These are phyloP conservation scores for Fraxinus sp. DNA, from an alignment of 305 asterid genomes.

Conservation along the genomic window DNA sequence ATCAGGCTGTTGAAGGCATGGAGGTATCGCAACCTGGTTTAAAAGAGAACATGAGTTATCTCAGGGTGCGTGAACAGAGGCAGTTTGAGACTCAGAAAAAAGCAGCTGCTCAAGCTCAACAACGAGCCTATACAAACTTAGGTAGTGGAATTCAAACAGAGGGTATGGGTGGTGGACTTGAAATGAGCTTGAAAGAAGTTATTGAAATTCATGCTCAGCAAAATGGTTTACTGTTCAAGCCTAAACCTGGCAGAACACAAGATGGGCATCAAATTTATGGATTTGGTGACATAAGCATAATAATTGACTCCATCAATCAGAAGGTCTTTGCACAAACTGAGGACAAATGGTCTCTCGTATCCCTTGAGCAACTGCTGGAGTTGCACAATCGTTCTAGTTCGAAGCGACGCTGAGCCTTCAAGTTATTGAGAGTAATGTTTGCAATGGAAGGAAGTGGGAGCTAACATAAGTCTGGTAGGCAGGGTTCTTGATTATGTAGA, in stretches of 20 bases:
- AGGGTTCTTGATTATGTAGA: not conserved
- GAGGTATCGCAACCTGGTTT: conserved; percentile 81
- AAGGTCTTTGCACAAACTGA: conserved; percentile 75
- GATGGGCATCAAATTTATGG: conserved; percentile 92
- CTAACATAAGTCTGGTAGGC: not conserved
- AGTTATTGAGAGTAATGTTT: not conserved
- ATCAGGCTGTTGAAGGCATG: conserved; percentile 87
- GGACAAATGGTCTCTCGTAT: conserved; percentile 68
- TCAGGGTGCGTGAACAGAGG: conserved; percentile 70
- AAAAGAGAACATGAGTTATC: conserved; percentile 71
- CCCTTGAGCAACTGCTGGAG: conserved; percentile 80
- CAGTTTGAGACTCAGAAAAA: conserved; percentile 81
- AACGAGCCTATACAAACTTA: conserved; percentile 36
- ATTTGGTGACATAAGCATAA: conserved; percentile 74
- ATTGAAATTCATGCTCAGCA: conserved; percentile 76
- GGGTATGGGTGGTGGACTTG: conserved; percentile 42
- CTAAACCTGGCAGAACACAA: conserved; percentile 83
- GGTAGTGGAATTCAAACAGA: conserved; percentile 50
- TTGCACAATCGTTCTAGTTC: conserved; percentile 53
- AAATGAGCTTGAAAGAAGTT: conserved; percentile 82
- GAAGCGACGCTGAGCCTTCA: conserved; percentile 51
- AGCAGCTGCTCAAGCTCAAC: conserved; percentile 75
- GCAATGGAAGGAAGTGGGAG: not conserved
- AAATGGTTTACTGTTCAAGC: conserved; percentile 75
- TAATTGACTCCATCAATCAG: conserved; percentile 71